Base-by-base conservation (phyloP, 306 rosid genomes). In the Senna tora region DNA sequence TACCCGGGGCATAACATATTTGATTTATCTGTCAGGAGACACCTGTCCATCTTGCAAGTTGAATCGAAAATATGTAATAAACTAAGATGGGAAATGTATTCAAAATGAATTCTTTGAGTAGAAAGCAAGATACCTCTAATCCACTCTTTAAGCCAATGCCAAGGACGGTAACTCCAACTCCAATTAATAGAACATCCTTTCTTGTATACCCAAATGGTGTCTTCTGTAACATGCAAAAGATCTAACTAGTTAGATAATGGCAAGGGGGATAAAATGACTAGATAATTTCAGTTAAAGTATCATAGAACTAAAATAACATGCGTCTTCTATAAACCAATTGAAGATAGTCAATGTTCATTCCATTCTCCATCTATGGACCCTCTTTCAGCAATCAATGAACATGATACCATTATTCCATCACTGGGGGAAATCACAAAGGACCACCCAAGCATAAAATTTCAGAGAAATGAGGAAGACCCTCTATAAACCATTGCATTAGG, bases 171-270 rank as follows among this genome's bases (percentile, higher is more conserved):
- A 94, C 83, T 62, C 97, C 97, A 45, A 91, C 34, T 65, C 99
- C 99, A 81, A 94, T 89, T 78, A 91, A 76, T 47, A 94, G 57
- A 81, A 91, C 97, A 84, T 94, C 99, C 81, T 94, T 94, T 86
- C 99, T 89, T 21, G 89, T 60, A 83, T 94, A 94, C 55, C 99
- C 99, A 53, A 94, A 94, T 19, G 95, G 85, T 22, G 81, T 74
- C 76, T 83, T 81, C 96, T 80, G 86, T 67, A 73, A 74, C 15
- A 69, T 6, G 56, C 53, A 75, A 56, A 20, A 34, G 33, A 13
- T 36, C 45, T 32, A 54, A n/a, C 45, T 50, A 12, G 49, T 38
- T 32, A 65, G 46, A 63, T 11, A 55, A 63, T 16, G 57, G 72
- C 39, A 65, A 19, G 67, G 72, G 6, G 41, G 34, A 22, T 22